A percentile compares a stretch with the other conserved stretches of the same genome.
Evolutionary conservation across 2,329 filamentous ascomycete species (phyloP).

Genomic region (Elsinoe ampelina): DNA sequence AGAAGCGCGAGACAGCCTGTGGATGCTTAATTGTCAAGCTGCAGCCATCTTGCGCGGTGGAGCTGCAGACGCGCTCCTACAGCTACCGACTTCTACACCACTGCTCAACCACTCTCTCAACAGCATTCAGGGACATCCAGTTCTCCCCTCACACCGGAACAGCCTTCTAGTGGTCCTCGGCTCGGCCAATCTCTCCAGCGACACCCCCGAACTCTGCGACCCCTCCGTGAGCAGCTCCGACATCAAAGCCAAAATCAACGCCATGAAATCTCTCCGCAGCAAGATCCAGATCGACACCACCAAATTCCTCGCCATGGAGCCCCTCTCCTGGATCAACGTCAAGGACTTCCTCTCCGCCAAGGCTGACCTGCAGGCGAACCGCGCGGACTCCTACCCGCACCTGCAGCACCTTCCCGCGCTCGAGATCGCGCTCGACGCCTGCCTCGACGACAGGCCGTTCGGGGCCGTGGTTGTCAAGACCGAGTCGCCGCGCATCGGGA

Average conservation of each 20-base stretch:
- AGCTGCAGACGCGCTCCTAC: conserved; percentile 12
- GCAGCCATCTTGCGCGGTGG: conserved; percentile 15
- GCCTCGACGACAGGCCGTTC: conserved; percentile 1
- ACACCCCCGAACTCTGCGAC: not conserved
- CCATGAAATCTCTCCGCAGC: conserved; percentile 12
- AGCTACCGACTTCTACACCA: not conserved
- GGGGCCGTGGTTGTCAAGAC: not conserved
- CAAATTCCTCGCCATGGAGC: conserved; percentile 15
- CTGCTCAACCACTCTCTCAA: not conserved
- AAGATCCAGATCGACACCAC: conserved; percentile 14
- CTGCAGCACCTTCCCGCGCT: conserved; percentile 10
- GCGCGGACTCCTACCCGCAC: conserved; percentile 3
- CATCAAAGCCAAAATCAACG: conserved; percentile 12
- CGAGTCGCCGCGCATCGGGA: not conserved
- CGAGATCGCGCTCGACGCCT: conserved; percentile 7
- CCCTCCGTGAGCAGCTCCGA: not conserved
- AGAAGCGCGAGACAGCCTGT: conserved; percentile 12
- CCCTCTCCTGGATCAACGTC: conserved; percentile 16
- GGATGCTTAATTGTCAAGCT: conserved; percentile 19
- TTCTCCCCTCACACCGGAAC: not conserved
- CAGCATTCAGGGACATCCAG: not conserved
- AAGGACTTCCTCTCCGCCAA: conserved; percentile 16
- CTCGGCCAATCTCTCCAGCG: conserved; percentile 3
- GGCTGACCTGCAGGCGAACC: conserved; percentile 2
- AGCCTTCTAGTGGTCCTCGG: not conserved